phyloP scores from a whole-genome alignment of 2,329 filamentous ascomycete genomes.

The Drechslerella coelobrocha region DNA sequence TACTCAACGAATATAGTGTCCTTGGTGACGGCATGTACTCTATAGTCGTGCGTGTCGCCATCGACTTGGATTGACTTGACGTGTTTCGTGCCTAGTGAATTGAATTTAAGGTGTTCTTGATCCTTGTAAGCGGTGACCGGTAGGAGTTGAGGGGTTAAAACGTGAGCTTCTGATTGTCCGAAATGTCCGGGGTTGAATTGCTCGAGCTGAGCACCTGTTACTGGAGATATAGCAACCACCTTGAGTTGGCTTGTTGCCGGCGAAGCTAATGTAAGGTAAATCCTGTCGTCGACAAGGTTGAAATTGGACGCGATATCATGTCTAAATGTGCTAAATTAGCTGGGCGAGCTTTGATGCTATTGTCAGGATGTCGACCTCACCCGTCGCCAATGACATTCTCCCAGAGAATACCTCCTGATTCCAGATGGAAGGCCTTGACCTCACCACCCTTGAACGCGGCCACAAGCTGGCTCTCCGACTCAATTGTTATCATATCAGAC shows the following conservation, averaged over 20 bases:
- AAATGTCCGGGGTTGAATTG: slow-evolving; percentile 32
- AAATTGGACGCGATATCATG: slow-evolving; percentile 41
- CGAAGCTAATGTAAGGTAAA: slow-evolving; percentile 36
- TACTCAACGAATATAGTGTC: slow-evolving; percentile 39
- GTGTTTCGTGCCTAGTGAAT: slow-evolving; percentile 70
- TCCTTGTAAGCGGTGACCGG: slow-evolving; percentile 36
- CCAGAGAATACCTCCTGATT: slow-evolving; percentile 78
- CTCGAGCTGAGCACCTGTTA: slow-evolving; percentile 39
- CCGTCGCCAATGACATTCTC: slow-evolving; percentile 74
- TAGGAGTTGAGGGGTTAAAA: slow-evolving; percentile 33
- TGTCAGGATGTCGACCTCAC: slow-evolving; percentile 66
- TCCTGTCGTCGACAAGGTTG: slow-evolving; percentile 24
- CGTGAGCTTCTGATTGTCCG: slow-evolving; percentile 21
- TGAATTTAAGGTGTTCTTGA: slow-evolving; percentile 68
- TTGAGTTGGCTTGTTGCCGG: slow-evolving; percentile 25
- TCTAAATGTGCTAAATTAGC: slow-evolving; percentile 21
- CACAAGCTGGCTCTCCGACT: slow-evolving; percentile 72
- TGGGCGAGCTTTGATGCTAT: neutral
- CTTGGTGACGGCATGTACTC: slow-evolving; percentile 32
- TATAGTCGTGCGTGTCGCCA: slow-evolving; percentile 28
- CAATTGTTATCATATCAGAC: slow-evolving; percentile 76
- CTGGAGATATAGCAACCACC: slow-evolving; percentile 39
- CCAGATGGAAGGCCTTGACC: slow-evolving; percentile 75
- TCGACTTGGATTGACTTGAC: slow-evolving; percentile 28
- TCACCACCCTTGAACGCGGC: slow-evolving; percentile 70